phyloP scores from a whole-genome alignment of 1,284 basidiomycete species.

The Rhodotorula sp. region DNA sequence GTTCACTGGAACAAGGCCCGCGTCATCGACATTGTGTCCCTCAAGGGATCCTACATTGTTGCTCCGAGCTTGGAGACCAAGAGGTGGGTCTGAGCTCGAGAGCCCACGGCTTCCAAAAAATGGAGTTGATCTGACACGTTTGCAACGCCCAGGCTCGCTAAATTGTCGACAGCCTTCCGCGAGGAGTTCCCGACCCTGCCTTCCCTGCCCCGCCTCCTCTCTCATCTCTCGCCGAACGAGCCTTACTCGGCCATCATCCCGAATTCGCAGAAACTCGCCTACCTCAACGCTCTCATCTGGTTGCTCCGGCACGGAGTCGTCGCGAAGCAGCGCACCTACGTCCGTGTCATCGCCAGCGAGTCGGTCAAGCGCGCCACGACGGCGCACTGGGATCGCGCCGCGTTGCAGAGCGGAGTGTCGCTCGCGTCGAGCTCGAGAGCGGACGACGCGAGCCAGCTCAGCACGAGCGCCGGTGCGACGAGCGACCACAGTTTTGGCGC shows the following conservation, averaged over 20 bases:
- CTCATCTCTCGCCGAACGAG: conserved; percentile 67
- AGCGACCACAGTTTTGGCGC: conserved; percentile 17
- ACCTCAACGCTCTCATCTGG: conserved; percentile 85
- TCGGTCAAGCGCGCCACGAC: conserved; percentile 61
- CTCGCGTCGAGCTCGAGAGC: background rate
- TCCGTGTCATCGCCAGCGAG: conserved; percentile 76
- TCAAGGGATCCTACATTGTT: conserved; percentile 76
- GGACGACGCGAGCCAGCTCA: conserved; percentile 2
- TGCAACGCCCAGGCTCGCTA: conserved; percentile 57
- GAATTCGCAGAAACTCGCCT: conserved; percentile 63
- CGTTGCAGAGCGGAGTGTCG: conserved; percentile 42
- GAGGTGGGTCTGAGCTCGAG: conserved; percentile 19
- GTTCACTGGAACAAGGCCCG: conserved; percentile 87
- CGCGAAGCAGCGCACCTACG: conserved; percentile 77
- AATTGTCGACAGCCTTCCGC: conserved; percentile 64
- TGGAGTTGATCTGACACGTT: background rate
- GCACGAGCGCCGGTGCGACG: conserved; percentile 22
- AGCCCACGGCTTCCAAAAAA: background rate
- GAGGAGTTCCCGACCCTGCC: conserved; percentile 68
- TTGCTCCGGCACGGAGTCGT: conserved; percentile 83
- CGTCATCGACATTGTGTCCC: conserved; percentile 77
- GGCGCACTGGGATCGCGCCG: conserved; percentile 47
- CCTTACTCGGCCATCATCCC: conserved; percentile 68
- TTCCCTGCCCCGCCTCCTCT: conserved; percentile 69
- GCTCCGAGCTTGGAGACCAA: conserved; percentile 43